These are phyloP conservation scores for Eimeria acervulina DNA, from an alignment of 169 alveolate species.

Conservation along the genomic window DNA sequence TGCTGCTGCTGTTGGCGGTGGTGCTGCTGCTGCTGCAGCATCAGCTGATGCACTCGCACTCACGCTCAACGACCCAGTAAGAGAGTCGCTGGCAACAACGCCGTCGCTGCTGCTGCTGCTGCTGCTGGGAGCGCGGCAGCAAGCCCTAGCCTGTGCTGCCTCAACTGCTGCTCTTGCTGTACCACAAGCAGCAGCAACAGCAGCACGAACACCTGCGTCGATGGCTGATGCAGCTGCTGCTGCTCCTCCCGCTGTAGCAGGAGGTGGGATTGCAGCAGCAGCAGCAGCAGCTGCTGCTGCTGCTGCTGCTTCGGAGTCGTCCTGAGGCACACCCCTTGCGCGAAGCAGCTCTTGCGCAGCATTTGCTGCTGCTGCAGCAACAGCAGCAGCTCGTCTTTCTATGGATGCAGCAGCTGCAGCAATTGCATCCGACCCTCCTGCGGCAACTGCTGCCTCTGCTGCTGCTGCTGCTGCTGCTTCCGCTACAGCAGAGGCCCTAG, in stretches of 20 bases:
- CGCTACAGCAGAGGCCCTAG: slow-evolving; percentile 17
- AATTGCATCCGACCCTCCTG: neutral
- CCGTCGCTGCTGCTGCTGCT: slow-evolving; percentile 47
- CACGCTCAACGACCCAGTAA: neutral
- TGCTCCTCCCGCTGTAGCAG: neutral
- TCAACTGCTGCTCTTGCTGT: slow-evolving; percentile 32
- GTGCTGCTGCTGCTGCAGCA: neutral
- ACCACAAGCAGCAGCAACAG: slow-evolving; percentile 50
- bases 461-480: slow-evolving; percentile 53
- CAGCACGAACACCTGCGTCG: slow-evolving; percentile 49
- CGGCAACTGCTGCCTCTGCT: slow-evolving; percentile 37
- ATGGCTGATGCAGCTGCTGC: slow-evolving; percentile 51
- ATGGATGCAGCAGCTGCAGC: slow-evolving; percentile 2
- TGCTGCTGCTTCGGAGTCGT: neutral
- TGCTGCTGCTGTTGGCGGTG: slow-evolving; percentile 32
- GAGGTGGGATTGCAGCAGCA: neutral
- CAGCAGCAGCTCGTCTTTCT: slow-evolving; percentile 13
- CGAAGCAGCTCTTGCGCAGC: neutral
- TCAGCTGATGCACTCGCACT: neutral
- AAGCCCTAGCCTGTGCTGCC: slow-evolving; percentile 7
- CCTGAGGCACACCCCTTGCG: neutral
- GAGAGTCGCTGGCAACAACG: neutral
- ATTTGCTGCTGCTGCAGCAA: slow-evolving; percentile 14
- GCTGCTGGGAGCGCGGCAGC: neutral
- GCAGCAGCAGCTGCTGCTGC: slow-evolving; percentile 52